Evolutionary conservation across 164 flowering plant species (phyloP), one percentile per base, ranked within the genome.

Genomic region (Houttuynia cordata): DNA sequence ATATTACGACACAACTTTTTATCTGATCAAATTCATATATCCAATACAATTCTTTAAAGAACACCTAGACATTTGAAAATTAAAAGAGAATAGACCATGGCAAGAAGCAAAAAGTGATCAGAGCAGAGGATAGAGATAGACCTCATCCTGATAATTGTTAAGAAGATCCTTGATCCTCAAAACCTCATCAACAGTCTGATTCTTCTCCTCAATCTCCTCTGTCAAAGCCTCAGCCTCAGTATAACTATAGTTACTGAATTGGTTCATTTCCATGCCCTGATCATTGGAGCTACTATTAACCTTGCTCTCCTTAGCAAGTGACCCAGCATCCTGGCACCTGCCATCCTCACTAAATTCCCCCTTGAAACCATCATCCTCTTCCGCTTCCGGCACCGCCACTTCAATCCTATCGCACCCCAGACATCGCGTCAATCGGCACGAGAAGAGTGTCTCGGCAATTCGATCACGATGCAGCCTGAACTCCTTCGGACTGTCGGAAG

Each of bases 191-290:
- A 78, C 66, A 68, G 70, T 58, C 68, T 69, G 78, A 55, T 66
- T 72, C 74, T 73, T 84, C 67, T 85, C 84, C 57, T 94, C 99
- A 74, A 93, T 78, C 75, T 80, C 97, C 69, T 87, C 92, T 22
- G 85, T 90, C 77, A 88, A 71, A 10, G 92, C 96, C 75, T 87
- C 99, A 13, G 86, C 97, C 53, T 83, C 97, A 47, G 80, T 92
- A 70, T 71, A 86, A 64, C 86, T 86, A 30, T 61, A 81, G 71
- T 78, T 80, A 67, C 84, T 84, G 8, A 67, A 72, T 24, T 64
- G 79, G 58, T 76, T 72, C 73, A 63, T 59, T 49, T 60, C 73
- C 42, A 45, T 8, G 17, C 13, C 62, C 17, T 58, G 57, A 66
- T 78, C 85, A 61, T 70, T 72, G 18, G 70, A 66, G 61, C 63